phyloP scores from a whole-genome alignment of 1,284 basidiomycete genomes.

The Boletellus dicymbophilus region DNA sequence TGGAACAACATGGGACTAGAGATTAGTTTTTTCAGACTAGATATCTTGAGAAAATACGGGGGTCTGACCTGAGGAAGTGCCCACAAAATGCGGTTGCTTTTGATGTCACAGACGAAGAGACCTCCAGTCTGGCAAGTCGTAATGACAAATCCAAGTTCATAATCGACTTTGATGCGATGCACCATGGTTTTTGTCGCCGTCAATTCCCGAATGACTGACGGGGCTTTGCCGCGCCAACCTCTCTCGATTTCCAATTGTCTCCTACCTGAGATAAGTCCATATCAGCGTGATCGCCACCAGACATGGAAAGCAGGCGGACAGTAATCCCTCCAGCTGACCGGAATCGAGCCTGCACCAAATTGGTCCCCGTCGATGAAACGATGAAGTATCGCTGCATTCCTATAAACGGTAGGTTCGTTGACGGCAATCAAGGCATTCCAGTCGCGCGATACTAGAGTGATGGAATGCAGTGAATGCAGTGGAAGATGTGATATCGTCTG shows the following conservation, averaged over 20 bases:
- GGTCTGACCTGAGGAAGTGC: conserved; percentile 45
- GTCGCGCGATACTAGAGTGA: conserved; percentile 40
- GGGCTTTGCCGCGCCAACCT: conserved; percentile 57
- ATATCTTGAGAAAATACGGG: not conserved
- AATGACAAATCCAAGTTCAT: conserved; percentile 55
- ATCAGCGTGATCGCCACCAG: conserved; percentile 8
- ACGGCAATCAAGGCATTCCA: conserved; percentile 45
- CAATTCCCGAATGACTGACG: conserved; percentile 39
- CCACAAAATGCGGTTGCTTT: conserved; percentile 55
- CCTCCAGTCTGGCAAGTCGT: conserved; percentile 56
- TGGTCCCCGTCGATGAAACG: conserved; percentile 40
- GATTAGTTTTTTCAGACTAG: conserved; percentile 45
- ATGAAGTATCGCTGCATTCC: conserved; percentile 50
- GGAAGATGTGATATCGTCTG: conserved; percentile 47
- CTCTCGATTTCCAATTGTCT: conserved; percentile 45
- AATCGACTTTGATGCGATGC: conserved; percentile 76
- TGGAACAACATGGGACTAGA: conserved; percentile 23
- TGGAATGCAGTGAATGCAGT: conserved; percentile 38
- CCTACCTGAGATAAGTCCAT: conserved; percentile 39
- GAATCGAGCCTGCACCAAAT: conserved; percentile 32
- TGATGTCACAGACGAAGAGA: conserved; percentile 54
- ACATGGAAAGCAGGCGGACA: conserved; percentile 46
- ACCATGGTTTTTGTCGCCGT: conserved; percentile 40
- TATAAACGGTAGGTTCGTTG: conserved; percentile 55
- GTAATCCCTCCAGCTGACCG: conserved; percentile 52